phyloP scores from a whole-genome alignment of 441 rosid species.

The Rhodomyrtus psidioides region DNA sequence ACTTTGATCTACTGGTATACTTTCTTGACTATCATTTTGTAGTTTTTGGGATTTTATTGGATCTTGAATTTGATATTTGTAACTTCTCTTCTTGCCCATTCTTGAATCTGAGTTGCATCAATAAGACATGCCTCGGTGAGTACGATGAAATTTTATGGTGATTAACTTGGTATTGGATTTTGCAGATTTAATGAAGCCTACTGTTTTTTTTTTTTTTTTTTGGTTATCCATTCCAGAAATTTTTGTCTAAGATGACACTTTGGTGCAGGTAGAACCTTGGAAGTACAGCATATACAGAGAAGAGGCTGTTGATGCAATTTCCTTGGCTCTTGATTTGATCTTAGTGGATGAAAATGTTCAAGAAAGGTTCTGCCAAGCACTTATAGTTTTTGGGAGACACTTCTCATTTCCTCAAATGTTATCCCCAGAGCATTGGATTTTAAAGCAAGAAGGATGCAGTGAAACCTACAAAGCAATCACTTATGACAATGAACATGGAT shows the following conservation, averaged over 20 bases:
- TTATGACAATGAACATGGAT: constrained; percentile 6
- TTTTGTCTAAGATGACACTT: background rate
- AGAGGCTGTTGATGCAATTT: constrained; percentile 43
- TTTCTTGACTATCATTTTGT: background rate
- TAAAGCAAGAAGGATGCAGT: constrained; percentile 31
- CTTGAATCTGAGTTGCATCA: background rate
- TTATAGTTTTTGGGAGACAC: constrained; percentile 31
- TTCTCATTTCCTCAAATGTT: constrained; percentile 28
- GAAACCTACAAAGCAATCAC: constrained; percentile 1
- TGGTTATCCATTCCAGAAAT: background rate
- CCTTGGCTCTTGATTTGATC: constrained; percentile 30
- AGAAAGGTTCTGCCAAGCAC: constrained; percentile 40
- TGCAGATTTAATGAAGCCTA: background rate
- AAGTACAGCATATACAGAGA: constrained; percentile 40
- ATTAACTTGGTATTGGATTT: background rate
- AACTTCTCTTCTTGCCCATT: background rate
- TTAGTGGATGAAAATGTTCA: constrained; percentile 23
- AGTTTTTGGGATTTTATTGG: background rate
- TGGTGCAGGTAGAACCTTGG: constrained; percentile 32
- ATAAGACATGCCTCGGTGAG: background rate
- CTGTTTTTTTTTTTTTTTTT: background rate
- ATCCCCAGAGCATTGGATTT: constrained; percentile 30
- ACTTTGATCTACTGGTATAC: constrained; percentile 42
- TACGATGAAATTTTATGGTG: background rate
- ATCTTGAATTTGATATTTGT: background rate